These are phyloP conservation scores for Alternaria sp. DNA, from an alignment of 2,329 filamentous ascomycete genomes.

Conservation along the genomic window DNA sequence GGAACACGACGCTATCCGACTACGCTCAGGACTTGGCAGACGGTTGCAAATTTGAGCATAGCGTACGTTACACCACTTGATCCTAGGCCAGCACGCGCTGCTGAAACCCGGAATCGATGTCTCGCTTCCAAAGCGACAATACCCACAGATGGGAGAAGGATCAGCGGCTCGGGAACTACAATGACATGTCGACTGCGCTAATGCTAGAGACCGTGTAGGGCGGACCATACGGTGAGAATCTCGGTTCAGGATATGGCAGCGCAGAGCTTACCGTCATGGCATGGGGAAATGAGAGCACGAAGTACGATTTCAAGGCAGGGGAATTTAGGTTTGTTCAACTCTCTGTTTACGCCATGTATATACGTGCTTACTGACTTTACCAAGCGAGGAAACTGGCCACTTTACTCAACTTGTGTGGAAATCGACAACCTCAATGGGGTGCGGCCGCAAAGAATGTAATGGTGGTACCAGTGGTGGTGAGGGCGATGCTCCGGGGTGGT, in stretches of 20 bases:
- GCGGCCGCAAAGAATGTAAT: slow-evolving; percentile 14
- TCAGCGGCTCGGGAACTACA: background rate
- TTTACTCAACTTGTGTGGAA: slow-evolving; percentile 44
- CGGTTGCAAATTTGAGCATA: slow-evolving; percentile 61
- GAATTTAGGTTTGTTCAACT: too few relatives aligned
- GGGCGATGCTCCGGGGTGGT: slow-evolving; percentile 27
- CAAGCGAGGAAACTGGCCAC: slow-evolving; percentile 12
- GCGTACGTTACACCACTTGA: slow-evolving; percentile 44
- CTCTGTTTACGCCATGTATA: too few relatives aligned
- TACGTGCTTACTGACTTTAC: too few relatives aligned
- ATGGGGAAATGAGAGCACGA: too few relatives aligned
- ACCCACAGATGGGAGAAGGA: background rate
- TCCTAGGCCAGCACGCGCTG: background rate
- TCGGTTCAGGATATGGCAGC: background rate
- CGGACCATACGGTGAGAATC: background rate
- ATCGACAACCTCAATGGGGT: slow-evolving; percentile 25
- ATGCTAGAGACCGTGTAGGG: background rate
- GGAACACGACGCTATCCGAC: slow-evolving; percentile 70
- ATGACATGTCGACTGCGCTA: background rate
- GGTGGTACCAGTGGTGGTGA: background rate
- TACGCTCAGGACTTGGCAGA: slow-evolving; percentile 63
- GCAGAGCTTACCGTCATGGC: background rate
- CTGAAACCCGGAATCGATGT: background rate
- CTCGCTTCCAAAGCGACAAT: background rate
- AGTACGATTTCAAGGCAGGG: too few relatives aligned